These are phyloP conservation scores for Thermomyces lanuginosus DNA, from an alignment of 2,329 filamentous ascomycete genomes.

Conservation along the genomic window DNA sequence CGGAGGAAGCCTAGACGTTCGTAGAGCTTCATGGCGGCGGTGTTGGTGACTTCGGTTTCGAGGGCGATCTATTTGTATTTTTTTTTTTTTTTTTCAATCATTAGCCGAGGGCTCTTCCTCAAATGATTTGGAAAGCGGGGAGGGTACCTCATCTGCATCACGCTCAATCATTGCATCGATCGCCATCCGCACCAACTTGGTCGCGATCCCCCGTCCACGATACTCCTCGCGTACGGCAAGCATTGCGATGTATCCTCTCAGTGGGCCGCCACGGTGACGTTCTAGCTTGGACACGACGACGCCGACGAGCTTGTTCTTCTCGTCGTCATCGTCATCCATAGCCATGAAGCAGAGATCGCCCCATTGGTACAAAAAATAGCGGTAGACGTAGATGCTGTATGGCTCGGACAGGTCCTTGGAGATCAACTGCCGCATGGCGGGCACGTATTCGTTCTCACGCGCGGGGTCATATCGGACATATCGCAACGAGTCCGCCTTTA, in stretches of 20 bases:
- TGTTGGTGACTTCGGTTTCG: slow-evolving; percentile 89
- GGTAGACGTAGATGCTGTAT: slow-evolving; percentile 98
- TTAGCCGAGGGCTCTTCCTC: too few relatives aligned
- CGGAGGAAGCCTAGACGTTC: slow-evolving; percentile 81
- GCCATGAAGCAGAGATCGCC: slow-evolving; percentile 87
- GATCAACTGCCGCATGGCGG: slow-evolving; percentile 79
- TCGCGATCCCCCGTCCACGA: slow-evolving; percentile 74
- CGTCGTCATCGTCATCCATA: slow-evolving; percentile 39
- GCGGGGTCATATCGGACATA: slow-evolving; percentile 45
- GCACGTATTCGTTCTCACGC: slow-evolving; percentile 52
- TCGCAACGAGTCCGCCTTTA: slow-evolving; percentile 17
- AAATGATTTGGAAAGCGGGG: not conserved
- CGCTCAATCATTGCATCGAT: slow-evolving; percentile 78
- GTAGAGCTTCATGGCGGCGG: slow-evolving; percentile 78
- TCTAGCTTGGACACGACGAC: slow-evolving; percentile 94
- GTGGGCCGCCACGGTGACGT: slow-evolving; percentile 66
- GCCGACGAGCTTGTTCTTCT: slow-evolving; percentile 47
- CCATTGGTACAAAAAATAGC: slow-evolving; percentile 97
- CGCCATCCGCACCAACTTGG: slow-evolving; percentile 70
- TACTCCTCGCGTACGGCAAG: slow-evolving; percentile 70
- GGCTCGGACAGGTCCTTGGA: slow-evolving; percentile 93
- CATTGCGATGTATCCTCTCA: slow-evolving; percentile 96
- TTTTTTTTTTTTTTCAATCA: not conserved
- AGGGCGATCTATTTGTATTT: slow-evolving; percentile 49
- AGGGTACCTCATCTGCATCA: slow-evolving; percentile 59